Percentiles rank a stretch among this genome's conserved stretches.
Evolutionary conservation across 2,329 filamentous ascomycete genomes (phyloP).

Genomic region (Botrytis aclada): DNA sequence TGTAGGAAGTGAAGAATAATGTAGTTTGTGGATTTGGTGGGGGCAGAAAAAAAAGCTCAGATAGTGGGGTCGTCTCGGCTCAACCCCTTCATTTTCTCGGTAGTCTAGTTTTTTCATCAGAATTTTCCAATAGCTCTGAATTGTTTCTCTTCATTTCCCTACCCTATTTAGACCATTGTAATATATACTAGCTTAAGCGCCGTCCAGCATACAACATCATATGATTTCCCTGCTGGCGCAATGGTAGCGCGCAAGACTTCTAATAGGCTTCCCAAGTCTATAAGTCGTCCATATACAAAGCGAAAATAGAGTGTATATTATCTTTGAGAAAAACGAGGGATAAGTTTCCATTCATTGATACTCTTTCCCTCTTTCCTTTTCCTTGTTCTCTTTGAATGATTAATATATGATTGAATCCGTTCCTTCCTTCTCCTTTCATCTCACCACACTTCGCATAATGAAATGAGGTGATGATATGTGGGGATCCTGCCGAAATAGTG

Average conservation of each 20-base stretch:
- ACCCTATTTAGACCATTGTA: rapidly evolving
- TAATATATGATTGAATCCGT: no score
- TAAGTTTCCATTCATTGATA: no score
- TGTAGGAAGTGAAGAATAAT: background rate
- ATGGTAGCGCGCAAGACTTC: slow-evolving; percentile 20
- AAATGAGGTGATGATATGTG: no score
- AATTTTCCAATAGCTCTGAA: background rate
- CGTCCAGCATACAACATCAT: background rate
- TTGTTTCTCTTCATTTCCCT: background rate
- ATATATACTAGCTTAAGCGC: rapidly evolving
- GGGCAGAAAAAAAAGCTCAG: background rate
- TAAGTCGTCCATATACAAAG: no score
- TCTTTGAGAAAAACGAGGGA: no score
- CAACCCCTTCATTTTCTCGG: slow-evolving; percentile 13
- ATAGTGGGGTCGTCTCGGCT: slow-evolving; percentile 1
- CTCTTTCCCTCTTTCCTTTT: no score
- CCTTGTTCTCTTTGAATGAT: no score
- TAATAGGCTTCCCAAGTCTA: background rate
- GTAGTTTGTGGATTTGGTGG: background rate
- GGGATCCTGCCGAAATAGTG: no score
- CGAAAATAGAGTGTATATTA: no score
- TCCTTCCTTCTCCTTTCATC: no score
- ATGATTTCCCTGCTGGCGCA: slow-evolving; percentile 16
- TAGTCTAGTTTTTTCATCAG: background rate
- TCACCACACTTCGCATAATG: no score